Evolutionary conservation across 305 asterid genomes (phyloP).

Genomic region (Fraxinus dipetala): DNA sequence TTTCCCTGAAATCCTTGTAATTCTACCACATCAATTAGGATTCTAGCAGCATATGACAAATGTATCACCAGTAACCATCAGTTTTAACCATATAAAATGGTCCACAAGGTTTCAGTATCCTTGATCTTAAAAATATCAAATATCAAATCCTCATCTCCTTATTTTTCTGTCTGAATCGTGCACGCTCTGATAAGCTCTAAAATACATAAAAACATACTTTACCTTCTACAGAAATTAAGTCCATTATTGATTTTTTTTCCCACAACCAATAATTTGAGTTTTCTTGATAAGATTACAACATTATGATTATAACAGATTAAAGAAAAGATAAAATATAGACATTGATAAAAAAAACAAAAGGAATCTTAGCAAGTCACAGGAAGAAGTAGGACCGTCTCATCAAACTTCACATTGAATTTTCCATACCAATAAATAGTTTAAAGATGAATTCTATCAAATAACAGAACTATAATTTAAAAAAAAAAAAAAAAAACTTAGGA

Average conservation of each 20-base stretch:
- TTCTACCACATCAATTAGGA: background rate
- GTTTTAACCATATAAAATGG: background rate
- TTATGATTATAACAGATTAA: background rate
- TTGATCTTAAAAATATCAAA: background rate
- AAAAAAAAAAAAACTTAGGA: background rate
- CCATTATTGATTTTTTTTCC: background rate
- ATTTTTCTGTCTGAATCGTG: background rate
- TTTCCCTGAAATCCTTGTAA: background rate
- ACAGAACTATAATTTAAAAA: background rate
- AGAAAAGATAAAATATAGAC: background rate
- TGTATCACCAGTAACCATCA: background rate
- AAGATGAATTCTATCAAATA: background rate
- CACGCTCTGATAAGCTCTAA: background rate
- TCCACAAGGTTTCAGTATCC: background rate
- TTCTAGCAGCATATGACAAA: background rate
- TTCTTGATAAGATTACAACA: background rate
- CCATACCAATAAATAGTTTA: background rate
- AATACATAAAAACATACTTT: background rate
- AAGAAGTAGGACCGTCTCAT: background rate
- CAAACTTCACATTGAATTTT: background rate
- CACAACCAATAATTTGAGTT: background rate
- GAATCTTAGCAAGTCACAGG: background rate
- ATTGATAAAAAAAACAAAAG: background rate
- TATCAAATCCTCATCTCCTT: background rate
- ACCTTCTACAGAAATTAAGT: background rate